phyloP scores from a whole-genome alignment of 2,329 filamentous ascomycete genomes.

The Pyrenophora seminiperda region DNA sequence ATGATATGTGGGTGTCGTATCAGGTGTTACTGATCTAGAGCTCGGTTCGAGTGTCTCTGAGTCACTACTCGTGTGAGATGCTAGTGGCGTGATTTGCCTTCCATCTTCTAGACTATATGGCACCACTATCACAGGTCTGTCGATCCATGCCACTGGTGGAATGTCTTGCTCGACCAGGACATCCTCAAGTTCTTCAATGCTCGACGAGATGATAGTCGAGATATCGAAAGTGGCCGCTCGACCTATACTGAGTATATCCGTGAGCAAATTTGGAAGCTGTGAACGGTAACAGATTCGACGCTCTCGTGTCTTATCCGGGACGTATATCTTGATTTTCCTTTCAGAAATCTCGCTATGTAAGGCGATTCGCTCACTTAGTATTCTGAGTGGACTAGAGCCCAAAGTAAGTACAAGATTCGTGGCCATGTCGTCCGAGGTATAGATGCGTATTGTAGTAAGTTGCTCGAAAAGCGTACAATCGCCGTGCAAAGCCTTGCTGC shows the following conservation, averaged over 20 bases:
- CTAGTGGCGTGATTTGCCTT: too few species aligned
- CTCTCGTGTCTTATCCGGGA: constrained; percentile 15
- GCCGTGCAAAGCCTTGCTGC: constrained; percentile 20
- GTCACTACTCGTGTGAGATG: too few species aligned
- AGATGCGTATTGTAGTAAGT: too few species aligned
- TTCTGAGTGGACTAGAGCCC: too few species aligned
- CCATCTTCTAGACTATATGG: too few species aligned
- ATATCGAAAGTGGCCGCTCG: constrained; percentile 12
- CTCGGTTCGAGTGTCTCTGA: too few species aligned
- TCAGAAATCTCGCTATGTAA: constrained; percentile 19
- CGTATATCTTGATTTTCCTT: constrained; percentile 19
- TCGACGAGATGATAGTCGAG: constrained; percentile 14
- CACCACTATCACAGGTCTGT: constrained; percentile 17
- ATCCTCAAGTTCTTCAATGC: constrained; percentile 13
- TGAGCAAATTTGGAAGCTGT: constrained; percentile 24
- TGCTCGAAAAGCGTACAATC: constrained; percentile 18
- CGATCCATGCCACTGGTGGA: constrained; percentile 22
- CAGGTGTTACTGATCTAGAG: too few species aligned
- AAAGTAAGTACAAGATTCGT: too few species aligned
- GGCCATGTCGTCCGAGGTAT: too few species aligned
- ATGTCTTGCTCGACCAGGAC: constrained; percentile 26
- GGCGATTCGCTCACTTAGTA: constrained; percentile 20
- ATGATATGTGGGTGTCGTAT: too few species aligned
- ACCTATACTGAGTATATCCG: constrained; percentile 7
- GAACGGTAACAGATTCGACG: constrained; percentile 20